Conservation (phyloP, 2,329 filamentous ascomycete genomes). For the Chaetomium olivaceum region DNA sequence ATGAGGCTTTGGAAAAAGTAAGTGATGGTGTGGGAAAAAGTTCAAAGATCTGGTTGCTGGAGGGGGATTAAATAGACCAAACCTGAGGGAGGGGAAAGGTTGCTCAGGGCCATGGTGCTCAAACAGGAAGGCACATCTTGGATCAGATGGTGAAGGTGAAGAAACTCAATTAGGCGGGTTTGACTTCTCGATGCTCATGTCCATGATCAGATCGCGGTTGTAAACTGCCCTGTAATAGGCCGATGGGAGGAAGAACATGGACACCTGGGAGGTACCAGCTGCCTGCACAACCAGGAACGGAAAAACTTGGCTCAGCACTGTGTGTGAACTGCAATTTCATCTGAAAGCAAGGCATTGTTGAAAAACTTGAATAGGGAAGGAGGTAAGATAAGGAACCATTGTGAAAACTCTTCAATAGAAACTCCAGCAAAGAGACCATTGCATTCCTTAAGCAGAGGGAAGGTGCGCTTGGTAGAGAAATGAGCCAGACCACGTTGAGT, state of each 20-base stretch:
- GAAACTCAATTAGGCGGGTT: not conserved
- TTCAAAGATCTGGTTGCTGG: not conserved
- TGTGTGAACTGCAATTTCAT: not conserved
- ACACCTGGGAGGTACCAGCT: not conserved
- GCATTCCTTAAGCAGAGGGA: not conserved
- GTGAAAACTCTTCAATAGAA: not conserved
- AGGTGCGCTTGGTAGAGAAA: not conserved
- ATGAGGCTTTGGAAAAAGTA: not conserved
- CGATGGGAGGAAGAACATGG: not conserved
- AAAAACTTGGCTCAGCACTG: not conserved
- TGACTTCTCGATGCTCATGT: slow-evolving; percentile 1
- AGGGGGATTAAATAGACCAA: not conserved
- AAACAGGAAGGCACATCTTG: slow-evolving; percentile 16
- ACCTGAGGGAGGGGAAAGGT: not conserved
- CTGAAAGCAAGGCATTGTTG: not conserved
- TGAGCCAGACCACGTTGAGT: not conserved
- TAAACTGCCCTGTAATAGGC: not conserved
- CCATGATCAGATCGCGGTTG: not conserved
- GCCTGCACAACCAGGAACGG: not conserved
- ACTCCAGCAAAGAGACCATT: not conserved
- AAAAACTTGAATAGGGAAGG: too few relatives aligned
- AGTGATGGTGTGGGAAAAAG: not conserved
- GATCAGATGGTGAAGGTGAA: not conserved
- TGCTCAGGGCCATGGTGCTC: not conserved
- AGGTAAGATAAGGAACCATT: not conserved